A percentile compares a stretch with the other conserved stretches of the same genome.
Evolutionary conservation across 495 filamentous ascomycete species (phyloP).

Genomic region (Cryomyces minteri): DNA sequence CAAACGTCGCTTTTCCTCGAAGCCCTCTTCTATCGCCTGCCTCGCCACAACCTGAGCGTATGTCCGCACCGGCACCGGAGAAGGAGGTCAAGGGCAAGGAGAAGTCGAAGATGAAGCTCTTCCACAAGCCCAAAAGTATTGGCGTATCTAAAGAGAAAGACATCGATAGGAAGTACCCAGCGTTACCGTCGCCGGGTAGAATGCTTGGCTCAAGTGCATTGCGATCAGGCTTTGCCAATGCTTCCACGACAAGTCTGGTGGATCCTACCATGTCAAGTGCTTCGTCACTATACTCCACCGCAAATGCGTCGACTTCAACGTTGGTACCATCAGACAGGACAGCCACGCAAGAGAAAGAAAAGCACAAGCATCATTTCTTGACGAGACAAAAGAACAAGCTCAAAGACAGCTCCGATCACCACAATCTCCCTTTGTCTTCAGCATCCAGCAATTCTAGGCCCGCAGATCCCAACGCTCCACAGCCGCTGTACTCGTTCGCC

Average conservation of each 20-base stretch:
- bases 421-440: conserved; percentile 66
- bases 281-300: conserved; percentile 61
- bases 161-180: conserved; percentile 37
- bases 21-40: conserved; percentile 24
- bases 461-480: conserved; percentile 65
- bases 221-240: conserved; percentile 44
- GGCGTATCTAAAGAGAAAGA: conserved; percentile 56
- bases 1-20: conserved; percentile 71
- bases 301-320: conserved; percentile 71
- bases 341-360: conserved; percentile 38
- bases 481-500: conserved; percentile 65
- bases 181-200: conserved; percentile 69
- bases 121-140: conserved; percentile 75
- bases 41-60: conserved; percentile 4
- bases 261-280: conserved; percentile 40
- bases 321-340: conserved; percentile 30
- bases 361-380: conserved; percentile 68
- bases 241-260: conserved; percentile 56
- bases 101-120: conserved; percentile 82
- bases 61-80: conserved; percentile 18
- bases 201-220: conserved; percentile 36
- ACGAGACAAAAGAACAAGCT: conserved; percentile 84
- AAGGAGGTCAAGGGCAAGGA: conserved; percentile 52
- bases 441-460: conserved; percentile 79
- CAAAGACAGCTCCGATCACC: conserved; percentile 60